Percentiles rank a stretch among this genome's conserved stretches.
Conservation (phyloP, 768 basidiomycete species). For the Lactarius quietus region DNA sequence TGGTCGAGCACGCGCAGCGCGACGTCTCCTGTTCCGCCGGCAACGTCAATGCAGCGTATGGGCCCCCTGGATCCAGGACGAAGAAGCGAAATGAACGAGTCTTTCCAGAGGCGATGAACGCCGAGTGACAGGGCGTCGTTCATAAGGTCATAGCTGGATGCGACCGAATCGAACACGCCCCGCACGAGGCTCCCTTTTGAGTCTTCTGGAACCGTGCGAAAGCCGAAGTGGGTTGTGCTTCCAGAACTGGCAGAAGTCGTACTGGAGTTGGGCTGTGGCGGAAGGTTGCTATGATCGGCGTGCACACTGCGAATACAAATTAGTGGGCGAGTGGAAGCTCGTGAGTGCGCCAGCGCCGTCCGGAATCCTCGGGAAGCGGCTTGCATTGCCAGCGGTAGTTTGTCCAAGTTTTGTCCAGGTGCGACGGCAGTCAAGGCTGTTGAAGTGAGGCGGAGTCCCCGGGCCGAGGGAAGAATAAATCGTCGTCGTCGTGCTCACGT, state of each 20-base stretch:
- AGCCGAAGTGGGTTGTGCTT: conserved; percentile 86
- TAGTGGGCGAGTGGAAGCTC: neutral
- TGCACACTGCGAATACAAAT: conserved; percentile 22
- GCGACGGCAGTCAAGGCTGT: neutral
- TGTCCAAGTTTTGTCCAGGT: neutral
- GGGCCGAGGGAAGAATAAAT: neutral
- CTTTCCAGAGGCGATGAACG: conserved; percentile 96
- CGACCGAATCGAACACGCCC: conserved; percentile 92
- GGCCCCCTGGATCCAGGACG: conserved; percentile 74
- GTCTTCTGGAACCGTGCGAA: conserved; percentile 81
- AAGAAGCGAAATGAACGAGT: conserved; percentile 72
- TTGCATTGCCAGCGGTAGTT: conserved; percentile 15
- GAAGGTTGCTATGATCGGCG: neutral
- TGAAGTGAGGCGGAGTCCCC: neutral
- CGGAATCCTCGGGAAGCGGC: conserved; percentile 13
- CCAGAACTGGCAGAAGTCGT: conserved; percentile 11
- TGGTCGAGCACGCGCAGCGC: conserved; percentile 90
- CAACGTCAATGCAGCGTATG: conserved; percentile 86
- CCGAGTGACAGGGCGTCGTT: conserved; percentile 99
- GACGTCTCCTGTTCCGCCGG: conserved; percentile 97
- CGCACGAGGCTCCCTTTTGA: conserved; percentile 88
- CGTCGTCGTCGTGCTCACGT: neutral
- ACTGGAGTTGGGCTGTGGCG: conserved; percentile 10
- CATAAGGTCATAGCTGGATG: conserved; percentile 95
- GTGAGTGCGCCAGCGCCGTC: conserved; percentile 1